Percentiles rank a stretch among this genome's conserved stretches.
phyloP scores from a whole-genome alignment of 495 filamentous ascomycete genomes.

The Penicillium atrosanguineum region DNA sequence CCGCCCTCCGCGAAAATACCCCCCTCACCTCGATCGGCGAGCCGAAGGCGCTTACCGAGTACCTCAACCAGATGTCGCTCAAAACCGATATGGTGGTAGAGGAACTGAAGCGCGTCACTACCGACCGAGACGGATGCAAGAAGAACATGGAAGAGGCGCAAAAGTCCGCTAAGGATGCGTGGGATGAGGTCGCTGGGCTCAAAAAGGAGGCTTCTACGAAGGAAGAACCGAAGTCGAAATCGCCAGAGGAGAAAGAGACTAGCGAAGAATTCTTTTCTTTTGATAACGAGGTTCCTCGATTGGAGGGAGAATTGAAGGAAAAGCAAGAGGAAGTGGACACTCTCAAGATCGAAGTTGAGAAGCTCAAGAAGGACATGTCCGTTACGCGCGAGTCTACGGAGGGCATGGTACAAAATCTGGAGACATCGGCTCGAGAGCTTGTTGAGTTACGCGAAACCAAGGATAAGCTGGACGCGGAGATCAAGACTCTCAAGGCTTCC shows the following conservation, averaged over 20 bases:
- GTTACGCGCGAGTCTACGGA: conserved; percentile 64
- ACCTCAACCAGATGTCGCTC: conserved; percentile 83
- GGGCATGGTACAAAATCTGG: conserved; percentile 60
- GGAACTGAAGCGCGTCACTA: conserved; percentile 83
- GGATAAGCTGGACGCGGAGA: conserved; percentile 51
- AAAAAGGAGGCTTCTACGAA: conserved; percentile 35
- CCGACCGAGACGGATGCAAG: conserved; percentile 77
- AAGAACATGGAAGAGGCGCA: conserved; percentile 70
- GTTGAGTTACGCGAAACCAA: conserved; percentile 55
- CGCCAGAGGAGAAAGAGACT: conserved; percentile 36
- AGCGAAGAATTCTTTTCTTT: conserved; percentile 88
- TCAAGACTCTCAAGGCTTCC: conserved; percentile 33
- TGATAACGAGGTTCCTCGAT: conserved; percentile 67
- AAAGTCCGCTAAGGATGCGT: conserved; percentile 57
- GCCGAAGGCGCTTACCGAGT: conserved; percentile 81
- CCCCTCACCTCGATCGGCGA: conserved; percentile 86
- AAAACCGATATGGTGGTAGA: conserved; percentile 89
- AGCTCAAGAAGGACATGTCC: conserved; percentile 50
- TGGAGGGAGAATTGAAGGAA: conserved; percentile 59
- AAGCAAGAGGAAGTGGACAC: conserved; percentile 63
- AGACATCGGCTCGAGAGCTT: conserved; percentile 58
- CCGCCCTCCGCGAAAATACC: conserved; percentile 83
- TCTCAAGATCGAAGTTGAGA: conserved; percentile 61
- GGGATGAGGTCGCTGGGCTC: conserved; percentile 50
- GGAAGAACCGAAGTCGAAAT: conserved; percentile 24